Conservation (phyloP, 2,329 filamentous ascomycete species). For the Tympanopsis confertula region DNA sequence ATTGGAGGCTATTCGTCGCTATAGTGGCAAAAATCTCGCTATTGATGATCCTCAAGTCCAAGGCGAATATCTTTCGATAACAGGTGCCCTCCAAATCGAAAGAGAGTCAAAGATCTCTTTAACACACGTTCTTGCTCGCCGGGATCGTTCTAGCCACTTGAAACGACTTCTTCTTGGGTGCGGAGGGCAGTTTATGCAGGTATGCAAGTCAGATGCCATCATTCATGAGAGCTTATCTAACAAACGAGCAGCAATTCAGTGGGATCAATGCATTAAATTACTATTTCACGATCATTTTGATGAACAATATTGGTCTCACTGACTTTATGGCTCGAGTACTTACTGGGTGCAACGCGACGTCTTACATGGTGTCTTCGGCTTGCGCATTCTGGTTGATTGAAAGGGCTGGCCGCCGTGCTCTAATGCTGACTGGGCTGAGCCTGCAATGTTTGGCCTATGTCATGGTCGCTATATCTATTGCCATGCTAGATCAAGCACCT, state of each 20-base stretch:
- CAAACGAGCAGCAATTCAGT: neutral
- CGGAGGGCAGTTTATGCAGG: constrained; percentile 40
- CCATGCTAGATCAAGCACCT: too few species aligned
- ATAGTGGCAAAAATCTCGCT: constrained; percentile 8
- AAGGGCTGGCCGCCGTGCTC: constrained; percentile 1
- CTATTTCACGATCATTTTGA: constrained; percentile 3
- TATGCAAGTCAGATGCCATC: too few species aligned
- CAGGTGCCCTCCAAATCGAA: constrained; percentile 16
- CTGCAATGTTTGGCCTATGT: constrained; percentile 4
- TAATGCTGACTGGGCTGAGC: constrained; percentile 6
- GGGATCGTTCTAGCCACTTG: constrained; percentile 34
- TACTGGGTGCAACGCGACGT: constrained; percentile 2
- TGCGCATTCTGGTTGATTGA: constrained; percentile 2
- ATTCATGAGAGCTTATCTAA: too few species aligned
- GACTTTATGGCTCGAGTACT: constrained; percentile 3
- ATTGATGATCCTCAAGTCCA: constrained; percentile 12
- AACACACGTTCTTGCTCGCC: constrained; percentile 27
- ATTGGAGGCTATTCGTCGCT: constrained; percentile 20
- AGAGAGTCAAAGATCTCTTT: constrained; percentile 32
- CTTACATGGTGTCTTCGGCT: constrained; percentile 2
- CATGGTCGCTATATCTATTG: constrained; percentile 5
- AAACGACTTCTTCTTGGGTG: constrained; percentile 36
- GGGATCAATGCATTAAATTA: constrained; percentile 4
- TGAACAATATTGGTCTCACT: constrained; percentile 2
- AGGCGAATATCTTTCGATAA: constrained; percentile 15